phyloP scores from a whole-genome alignment of 805 yeast genomes.

The Ascoidea rubescens region DNA sequence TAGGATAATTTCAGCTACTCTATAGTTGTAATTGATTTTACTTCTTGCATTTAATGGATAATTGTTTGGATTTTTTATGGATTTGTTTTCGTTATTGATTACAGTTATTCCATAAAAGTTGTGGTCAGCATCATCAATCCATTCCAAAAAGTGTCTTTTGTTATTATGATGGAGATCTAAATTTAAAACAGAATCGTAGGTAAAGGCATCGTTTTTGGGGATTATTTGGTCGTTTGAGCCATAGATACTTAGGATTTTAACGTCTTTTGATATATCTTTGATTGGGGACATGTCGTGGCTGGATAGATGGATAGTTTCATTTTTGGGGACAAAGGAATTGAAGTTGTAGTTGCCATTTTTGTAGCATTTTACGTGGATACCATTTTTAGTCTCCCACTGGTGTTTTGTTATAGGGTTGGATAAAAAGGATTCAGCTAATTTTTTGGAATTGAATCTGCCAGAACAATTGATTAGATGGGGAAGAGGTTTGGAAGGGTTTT shows the following conservation, averaged over 20 bases:
- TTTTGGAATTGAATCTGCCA: constrained; percentile 47
- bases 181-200: constrained; percentile 42
- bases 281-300: constrained; percentile 25
- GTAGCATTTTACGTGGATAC: constrained; percentile 25
- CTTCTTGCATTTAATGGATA: constrained; percentile 32
- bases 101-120: constrained; percentile 47
- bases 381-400: constrained; percentile 26
- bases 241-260: constrained; percentile 51
- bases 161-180: constrained; percentile 10
- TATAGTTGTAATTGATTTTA: constrained; percentile 42
- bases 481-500: constrained; percentile 20
- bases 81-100: constrained; percentile 20
- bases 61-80: constrained; percentile 19
- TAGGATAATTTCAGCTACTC: constrained; percentile 34
- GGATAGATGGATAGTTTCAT: constrained; percentile 31
- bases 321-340: constrained; percentile 26
- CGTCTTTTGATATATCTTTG: constrained; percentile 26
- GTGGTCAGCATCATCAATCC: constrained; percentile 67
- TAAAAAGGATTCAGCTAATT: constrained; percentile 27
- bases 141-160: constrained; percentile 39
- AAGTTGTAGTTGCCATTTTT: constrained; percentile 34
- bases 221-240: constrained; percentile 58
- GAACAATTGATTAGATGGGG: constrained; percentile 63
- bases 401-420: constrained; percentile 15
- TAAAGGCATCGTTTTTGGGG: constrained; percentile 47